Evolutionary conservation across 352 stramenopile genomes (phyloP), one percentile per base, ranked within the genome.

Genomic region (Phytophthora capsici): DNA sequence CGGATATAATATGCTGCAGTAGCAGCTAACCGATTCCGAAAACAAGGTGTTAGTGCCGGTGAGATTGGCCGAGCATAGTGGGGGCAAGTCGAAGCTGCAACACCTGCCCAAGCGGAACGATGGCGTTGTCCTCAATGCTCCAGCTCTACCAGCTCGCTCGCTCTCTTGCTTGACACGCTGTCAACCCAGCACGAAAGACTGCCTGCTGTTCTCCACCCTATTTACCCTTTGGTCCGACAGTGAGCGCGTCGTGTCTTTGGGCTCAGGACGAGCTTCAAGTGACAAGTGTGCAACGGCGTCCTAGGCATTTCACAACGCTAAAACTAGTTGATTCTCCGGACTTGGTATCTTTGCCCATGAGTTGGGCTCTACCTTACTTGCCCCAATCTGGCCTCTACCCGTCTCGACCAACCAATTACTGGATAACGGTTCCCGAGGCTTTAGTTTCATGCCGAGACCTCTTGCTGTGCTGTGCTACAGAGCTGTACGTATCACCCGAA

Each of bases 71-170:
- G 13, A 30, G 20, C 34, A 65, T 58, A 65, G 46, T 52, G 57
- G 28, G 26, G 48, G 16, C 47, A 45, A 52, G 47, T 65, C 17
- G 12, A 45, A 23, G n/a, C 16, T 16, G 8, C 17, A 57, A 54
- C 60, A 68, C 44, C 36, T 63, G 60, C 62, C 45, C 25, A 57
- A 63, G 52, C 14, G 52, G 60, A 68, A 68, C 28, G 25, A 47
- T 19, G 51, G 44, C 16, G 32, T 36, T 19, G 26, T 49, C 32
- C 41, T 52, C 7, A 26, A 13, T 54, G 28, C 20, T 47, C 57
- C 41, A 46, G 57, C 57, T 58, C 19, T 51, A 50, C 36, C 44
- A 45, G 43, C 51, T 54, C 26, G 25, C 46, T 41, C 25, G 22
- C 32, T 68, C 37, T 62, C 41, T 43, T 48, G 44, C 16, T 62